Percentiles rank a stretch among this genome's conserved stretches.
phyloP scores from a whole-genome alignment of 2,329 filamentous ascomycete species.

The Colletotrichum simmondsii region DNA sequence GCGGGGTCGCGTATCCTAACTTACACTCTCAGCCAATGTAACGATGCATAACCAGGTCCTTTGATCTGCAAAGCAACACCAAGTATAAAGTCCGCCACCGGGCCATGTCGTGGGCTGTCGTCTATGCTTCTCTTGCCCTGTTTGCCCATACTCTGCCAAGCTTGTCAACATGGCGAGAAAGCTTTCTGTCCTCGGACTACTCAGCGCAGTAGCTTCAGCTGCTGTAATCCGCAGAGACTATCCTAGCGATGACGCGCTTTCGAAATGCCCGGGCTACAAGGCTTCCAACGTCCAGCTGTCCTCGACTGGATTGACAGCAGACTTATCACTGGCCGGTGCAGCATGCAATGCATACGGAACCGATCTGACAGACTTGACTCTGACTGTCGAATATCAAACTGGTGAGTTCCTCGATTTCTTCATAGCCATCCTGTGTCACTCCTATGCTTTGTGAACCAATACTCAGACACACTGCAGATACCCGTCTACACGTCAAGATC shows the following conservation, averaged over 20 bases:
- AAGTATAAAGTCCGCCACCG: conserved; percentile 14
- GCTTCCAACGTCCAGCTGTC: conserved; percentile 70
- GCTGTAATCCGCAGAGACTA: conserved; percentile 30
- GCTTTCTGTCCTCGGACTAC: conserved; percentile 20
- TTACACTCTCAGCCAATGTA: neutral
- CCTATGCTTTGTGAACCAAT: neutral
- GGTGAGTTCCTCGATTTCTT: conserved; percentile 31
- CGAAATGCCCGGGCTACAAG: conserved; percentile 49
- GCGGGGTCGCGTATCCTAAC: neutral
- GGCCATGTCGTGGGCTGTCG: neutral
- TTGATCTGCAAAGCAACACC: conserved; percentile 1
- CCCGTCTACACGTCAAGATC: conserved; percentile 80
- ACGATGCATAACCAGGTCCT: neutral
- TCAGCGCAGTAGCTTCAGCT: conserved; percentile 19
- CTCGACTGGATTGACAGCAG: conserved; percentile 63
- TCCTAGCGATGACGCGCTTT: conserved; percentile 25
- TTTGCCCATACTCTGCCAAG: neutral
- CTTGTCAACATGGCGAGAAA: conserved; percentile 23
- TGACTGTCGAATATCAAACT: conserved; percentile 46
- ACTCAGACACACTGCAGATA: conserved; percentile 52
- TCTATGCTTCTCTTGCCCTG: neutral
- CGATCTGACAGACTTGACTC: conserved; percentile 40
- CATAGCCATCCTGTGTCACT: neutral
- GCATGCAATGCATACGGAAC: conserved; percentile 39
- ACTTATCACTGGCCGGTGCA: conserved; percentile 39